Percentiles rank a stretch among this genome's conserved stretches.
These are phyloP conservation scores for Scutellaria galericulata DNA, from an alignment of 257 asterid species.

Conservation along the genomic window DNA sequence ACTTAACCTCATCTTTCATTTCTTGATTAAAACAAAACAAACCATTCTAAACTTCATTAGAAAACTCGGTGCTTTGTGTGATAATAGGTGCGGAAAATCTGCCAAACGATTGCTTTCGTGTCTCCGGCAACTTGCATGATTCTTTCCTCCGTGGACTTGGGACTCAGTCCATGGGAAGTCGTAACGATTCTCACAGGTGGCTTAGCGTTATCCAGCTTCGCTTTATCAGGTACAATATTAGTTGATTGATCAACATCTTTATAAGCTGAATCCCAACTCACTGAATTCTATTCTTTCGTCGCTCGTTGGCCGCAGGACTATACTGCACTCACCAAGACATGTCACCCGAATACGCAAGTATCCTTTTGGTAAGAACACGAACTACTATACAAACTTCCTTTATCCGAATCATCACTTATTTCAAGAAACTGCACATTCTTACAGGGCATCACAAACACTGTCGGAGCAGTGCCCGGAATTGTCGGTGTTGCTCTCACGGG, in stretches of 20 bases:
- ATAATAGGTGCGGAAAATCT: constrained; percentile 83
- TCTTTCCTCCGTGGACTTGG: constrained; percentile 83
- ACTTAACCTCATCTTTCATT: not conserved
- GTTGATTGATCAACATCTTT: not conserved
- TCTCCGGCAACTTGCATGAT: constrained; percentile 97
- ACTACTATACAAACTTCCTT: not conserved
- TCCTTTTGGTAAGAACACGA: constrained; percentile 72
- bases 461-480: constrained; percentile 97
- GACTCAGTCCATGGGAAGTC: constrained; percentile 86
- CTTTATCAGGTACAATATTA: constrained; percentile 70
- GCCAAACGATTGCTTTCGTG: constrained; percentile 88
- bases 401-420: not conserved
- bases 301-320: constrained; percentile 57
- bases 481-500: constrained; percentile 96
- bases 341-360: constrained; percentile 96
- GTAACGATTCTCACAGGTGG: constrained; percentile 82
- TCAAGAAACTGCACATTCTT: constrained; percentile 11
- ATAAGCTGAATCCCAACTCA: too few relatives aligned
- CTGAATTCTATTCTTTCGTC: constrained; percentile 4
- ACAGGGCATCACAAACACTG: constrained; percentile 96
- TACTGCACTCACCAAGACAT: constrained; percentile 99
- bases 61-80: constrained; percentile 18
- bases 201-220: constrained; percentile 88
- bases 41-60: not conserved
- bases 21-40: constrained; percentile 2